Percentiles rank a stretch among this genome's conserved stretches.
Evolutionary conservation across 306 rosid species (phyloP).

Genomic region (Abrus precatorius): DNA sequence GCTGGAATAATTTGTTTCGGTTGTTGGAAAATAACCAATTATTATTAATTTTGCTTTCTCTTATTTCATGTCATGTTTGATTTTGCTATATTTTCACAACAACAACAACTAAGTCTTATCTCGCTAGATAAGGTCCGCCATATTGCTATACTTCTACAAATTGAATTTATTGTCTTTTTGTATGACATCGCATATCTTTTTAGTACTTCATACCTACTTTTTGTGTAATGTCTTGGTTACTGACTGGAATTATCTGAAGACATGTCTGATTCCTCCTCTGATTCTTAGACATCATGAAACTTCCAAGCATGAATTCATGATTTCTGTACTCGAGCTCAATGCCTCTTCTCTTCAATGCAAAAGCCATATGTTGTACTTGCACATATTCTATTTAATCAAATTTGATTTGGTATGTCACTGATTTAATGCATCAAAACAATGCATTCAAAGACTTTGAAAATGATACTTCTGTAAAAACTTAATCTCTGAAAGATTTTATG

Average conservation of each 20-base stretch:
- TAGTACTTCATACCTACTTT: background rate
- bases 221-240: background rate
- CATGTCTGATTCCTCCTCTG: slow-evolving; percentile 32
- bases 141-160: background rate
- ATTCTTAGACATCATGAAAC: slow-evolving; percentile 26
- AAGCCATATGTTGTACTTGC: slow-evolving; percentile 23
- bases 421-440: background rate
- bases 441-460: background rate
- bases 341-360: slow-evolving; percentile 14
- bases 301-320: background rate
- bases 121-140: too few relatives aligned
- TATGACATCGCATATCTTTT: background rate
- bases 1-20: background rate
- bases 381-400: slow-evolving; percentile 14
- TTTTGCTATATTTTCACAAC: slow-evolving; percentile 1
- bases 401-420: background rate
- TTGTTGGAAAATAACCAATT: background rate
- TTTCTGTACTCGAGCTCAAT: slow-evolving; percentile 24
- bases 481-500: slow-evolving; percentile 1
- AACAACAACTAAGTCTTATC: too few relatives aligned
- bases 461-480: background rate
- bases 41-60: background rate
- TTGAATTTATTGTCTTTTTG: slow-evolving; percentile 29
- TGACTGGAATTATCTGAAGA: slow-evolving; percentile 4
- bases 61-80: slow-evolving; percentile 1